Evolutionary conservation across 352 stramenopile genomes (phyloP), one percentile per base, ranked within the genome.

Genomic region (Phytophthora rubi): DNA sequence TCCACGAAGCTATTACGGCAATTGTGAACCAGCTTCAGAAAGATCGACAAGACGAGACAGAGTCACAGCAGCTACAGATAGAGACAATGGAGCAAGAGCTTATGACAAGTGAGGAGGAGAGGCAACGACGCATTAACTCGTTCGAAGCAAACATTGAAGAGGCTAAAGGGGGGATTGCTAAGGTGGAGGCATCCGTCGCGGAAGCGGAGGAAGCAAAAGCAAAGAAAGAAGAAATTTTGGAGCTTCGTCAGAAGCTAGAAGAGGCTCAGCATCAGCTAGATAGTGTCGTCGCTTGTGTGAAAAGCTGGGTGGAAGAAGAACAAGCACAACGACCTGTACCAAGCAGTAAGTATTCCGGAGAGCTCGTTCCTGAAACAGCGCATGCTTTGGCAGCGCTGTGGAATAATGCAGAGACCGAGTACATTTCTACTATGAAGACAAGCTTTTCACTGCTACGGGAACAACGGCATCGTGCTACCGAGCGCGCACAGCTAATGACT

Each of bases 211-310:
- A 92, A 47, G 73, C 79, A 13, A 94, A 92, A 55, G 81, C 79
- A 23, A 94, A 94, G 62, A 94, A 94, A 64, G 86, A 94, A 33
- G 85, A 94, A 37, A 51, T 90, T 37, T 53, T 73, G 0, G 85
- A 89, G 47, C 65, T 89, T n/a, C 76, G 78, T 7, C 61, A 68
- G 10, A 76, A 68, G 6, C n/a, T 85, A 32, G 77, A 88, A 4
- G 61, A 68, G 18, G 73, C 69, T 5, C 70, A 80, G n/a, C 76
- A 71, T 44, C 73, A 70, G 3, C 33, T 81, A 8, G 81, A 90
- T 16, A 59, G 45, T 21, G 70, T 75, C 5, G 65, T 74, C 13
- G 18, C 9, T 4, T 49, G 51, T 32, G 71, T 63, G 6, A 65
- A 61, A n/a, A 65, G 23, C 8, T 85, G 78, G 55, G 35, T 71